A percentile compares a stretch with the other conserved stretches of the same genome.
Conservation (phyloP, 805 yeast genomes). For the Metschnikowia picachoensis region DNA sequence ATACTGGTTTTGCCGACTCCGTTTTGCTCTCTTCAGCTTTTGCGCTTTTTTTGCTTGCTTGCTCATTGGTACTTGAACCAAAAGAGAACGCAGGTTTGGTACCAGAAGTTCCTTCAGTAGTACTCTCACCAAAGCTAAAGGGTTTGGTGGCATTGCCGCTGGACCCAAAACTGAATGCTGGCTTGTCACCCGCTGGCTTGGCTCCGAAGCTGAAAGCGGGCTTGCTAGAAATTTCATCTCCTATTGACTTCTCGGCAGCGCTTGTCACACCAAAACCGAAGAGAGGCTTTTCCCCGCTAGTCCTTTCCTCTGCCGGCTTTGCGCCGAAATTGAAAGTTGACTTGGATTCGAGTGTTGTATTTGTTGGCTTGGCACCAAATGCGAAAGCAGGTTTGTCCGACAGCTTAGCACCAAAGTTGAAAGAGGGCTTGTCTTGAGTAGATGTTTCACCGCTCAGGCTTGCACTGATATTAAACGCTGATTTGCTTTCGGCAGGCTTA, state of each 20-base stretch:
- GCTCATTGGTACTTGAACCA: constrained; percentile 1
- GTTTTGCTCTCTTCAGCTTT: neutral
- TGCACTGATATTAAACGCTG: constrained; percentile 6
- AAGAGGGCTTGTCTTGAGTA: neutral
- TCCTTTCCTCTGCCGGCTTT: neutral
- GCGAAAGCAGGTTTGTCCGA: neutral
- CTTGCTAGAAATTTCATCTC: neutral
- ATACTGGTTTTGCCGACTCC: neutral
- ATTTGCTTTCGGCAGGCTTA: neutral
- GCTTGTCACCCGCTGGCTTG: neutral
- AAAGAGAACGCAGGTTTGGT: neutral
- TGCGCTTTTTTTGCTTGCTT: neutral
- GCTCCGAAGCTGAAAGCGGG: neutral
- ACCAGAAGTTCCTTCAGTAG: neutral
- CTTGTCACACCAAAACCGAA: neutral
- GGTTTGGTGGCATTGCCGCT: neutral
- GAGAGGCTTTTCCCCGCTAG: neutral
- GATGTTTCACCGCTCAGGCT: neutral
- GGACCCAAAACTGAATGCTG: constrained; percentile 1
- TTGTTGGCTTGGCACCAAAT: neutral
- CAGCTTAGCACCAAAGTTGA: neutral
- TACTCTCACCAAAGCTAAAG: neutral
- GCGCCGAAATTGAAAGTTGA: constrained; percentile 8
- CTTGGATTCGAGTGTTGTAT: neutral
- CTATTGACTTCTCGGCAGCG: neutral